Conservation (phyloP, 2,329 filamentous ascomycete species). For the Fusarium denticulatum region DNA sequence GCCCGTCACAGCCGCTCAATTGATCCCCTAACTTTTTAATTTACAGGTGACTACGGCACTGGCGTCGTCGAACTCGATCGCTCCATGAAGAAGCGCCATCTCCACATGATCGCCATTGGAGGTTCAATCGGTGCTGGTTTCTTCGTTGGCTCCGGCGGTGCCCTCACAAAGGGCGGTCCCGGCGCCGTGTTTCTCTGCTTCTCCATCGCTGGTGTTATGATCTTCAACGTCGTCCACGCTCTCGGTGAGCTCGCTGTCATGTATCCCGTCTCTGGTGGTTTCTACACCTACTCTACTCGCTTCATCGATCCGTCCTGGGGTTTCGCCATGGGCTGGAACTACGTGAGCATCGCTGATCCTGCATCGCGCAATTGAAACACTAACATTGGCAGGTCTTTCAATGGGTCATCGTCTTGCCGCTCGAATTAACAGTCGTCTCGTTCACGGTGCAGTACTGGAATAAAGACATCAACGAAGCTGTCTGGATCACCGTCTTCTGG, state of each 20-base stretch:
- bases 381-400: conserved; percentile 52
- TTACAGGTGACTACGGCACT: conserved; percentile 39
- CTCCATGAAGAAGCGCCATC: conserved; percentile 65
- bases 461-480: conserved; percentile 54
- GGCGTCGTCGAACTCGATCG: conserved; percentile 52
- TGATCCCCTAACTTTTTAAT: conserved; percentile 6
- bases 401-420: conserved; percentile 61
- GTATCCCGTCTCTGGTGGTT: conserved; percentile 70
- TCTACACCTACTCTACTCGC: conserved; percentile 69
- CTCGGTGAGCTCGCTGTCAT: conserved; percentile 70
- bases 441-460: conserved; percentile 65
- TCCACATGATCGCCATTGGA: conserved; percentile 72
- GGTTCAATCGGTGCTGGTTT: conserved; percentile 71
- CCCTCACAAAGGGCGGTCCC: conserved; percentile 62
- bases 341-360: conserved; percentile 18
- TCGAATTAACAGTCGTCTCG: conserved; percentile 61
- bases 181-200: conserved; percentile 61
- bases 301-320: conserved; percentile 71
- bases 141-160: conserved; percentile 68
- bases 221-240: conserved; percentile 69
- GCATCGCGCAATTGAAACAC: background rate
- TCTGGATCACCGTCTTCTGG: conserved; percentile 66
- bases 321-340: conserved; percentile 61
- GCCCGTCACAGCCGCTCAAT: background rate
- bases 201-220: conserved; percentile 66